Conservation (phyloP, 129 eudicot genomes). For the Scalesia atractyloides region DNA sequence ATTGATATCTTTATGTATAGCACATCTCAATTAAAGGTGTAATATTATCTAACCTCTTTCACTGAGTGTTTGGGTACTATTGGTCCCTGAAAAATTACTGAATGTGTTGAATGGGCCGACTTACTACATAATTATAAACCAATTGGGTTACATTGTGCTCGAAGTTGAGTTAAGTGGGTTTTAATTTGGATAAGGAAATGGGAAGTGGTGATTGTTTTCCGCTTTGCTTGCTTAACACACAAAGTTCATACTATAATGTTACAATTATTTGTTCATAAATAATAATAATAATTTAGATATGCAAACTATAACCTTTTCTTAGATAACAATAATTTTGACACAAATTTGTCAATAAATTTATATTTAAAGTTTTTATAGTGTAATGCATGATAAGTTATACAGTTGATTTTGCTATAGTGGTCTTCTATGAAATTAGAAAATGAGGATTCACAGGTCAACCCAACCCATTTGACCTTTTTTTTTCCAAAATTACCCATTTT, state of each 20-base stretch:
- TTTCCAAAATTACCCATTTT: conserved; percentile 3
- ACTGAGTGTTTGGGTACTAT: conserved; percentile 1
- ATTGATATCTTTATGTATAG: neutral
- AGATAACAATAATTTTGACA: neutral
- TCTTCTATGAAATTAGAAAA: neutral
- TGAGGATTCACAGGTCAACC: neutral
- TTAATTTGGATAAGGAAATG: conserved; percentile 6
- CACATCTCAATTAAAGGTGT: neutral
- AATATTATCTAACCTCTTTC: neutral
- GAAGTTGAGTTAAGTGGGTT: neutral
- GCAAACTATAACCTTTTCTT: neutral
- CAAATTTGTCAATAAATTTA: neutral
- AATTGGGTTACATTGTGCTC: neutral
- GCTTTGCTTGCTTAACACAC: neutral
- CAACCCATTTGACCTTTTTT: conserved; percentile 1
- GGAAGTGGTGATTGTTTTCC: neutral
- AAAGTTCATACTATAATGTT: neutral
- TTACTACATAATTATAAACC: neutral
- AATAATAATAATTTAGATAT: neutral
- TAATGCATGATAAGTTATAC: neutral
- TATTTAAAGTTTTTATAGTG: neutral
- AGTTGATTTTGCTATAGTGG: neutral
- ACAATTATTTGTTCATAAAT: neutral
- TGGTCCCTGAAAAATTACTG: neutral
- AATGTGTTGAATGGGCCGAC: conserved; percentile 2